Percentiles rank a stretch among this genome's conserved stretches.
Evolutionary conservation across 1,139 yeast genomes (phyloP).

Genomic region (Kluyveromyces marxianus): DNA sequence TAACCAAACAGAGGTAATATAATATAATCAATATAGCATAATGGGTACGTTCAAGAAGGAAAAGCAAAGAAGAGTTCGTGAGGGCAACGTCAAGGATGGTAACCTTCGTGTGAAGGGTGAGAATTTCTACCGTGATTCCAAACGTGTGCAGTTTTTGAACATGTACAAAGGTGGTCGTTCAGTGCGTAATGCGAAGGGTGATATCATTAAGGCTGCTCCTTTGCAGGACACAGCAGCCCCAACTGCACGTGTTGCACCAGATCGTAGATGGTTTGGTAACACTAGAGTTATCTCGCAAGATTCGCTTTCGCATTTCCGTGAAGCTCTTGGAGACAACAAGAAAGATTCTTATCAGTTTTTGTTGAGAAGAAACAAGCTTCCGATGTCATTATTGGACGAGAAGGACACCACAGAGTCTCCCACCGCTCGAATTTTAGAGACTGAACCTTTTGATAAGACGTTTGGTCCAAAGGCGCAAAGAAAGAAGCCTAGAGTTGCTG

Average conservation of each 20-base stretch:
- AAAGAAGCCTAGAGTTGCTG: conserved; percentile 78
- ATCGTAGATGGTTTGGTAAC: conserved; percentile 95
- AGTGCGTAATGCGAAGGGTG: conserved; percentile 79
- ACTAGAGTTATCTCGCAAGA: conserved; percentile 97
- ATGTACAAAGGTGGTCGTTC: conserved; percentile 94
- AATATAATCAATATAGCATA: conserved; percentile 4
- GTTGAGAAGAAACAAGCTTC: conserved; percentile 81
- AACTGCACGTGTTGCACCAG: conserved; percentile 89
- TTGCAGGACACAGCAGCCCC: conserved; percentile 86
- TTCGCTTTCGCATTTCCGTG: conserved; percentile 88
- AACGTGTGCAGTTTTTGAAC: conserved; percentile 78
- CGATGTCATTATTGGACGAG: conserved; percentile 91
- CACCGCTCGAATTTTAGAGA: conserved; percentile 70
- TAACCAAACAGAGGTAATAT: background rate
- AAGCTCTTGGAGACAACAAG: conserved; percentile 83
- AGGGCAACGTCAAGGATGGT: conserved; percentile 78
- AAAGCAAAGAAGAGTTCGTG: conserved; percentile 74
- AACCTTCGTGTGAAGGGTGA: conserved; percentile 94
- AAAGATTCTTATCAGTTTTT: conserved; percentile 84
- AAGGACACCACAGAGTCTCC: conserved; percentile 69
- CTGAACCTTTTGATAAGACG: conserved; percentile 73
- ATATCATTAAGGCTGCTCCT: conserved; percentile 76
- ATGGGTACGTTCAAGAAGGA: conserved; percentile 97
- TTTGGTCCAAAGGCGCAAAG: conserved; percentile 96
- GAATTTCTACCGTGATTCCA: conserved; percentile 91